A percentile compares a stretch with the other conserved stretches of the same genome.
These are phyloP conservation scores for Phylloporus rhodoxanthus DNA, from an alignment of 768 basidiomycete species.

Conservation along the genomic window DNA sequence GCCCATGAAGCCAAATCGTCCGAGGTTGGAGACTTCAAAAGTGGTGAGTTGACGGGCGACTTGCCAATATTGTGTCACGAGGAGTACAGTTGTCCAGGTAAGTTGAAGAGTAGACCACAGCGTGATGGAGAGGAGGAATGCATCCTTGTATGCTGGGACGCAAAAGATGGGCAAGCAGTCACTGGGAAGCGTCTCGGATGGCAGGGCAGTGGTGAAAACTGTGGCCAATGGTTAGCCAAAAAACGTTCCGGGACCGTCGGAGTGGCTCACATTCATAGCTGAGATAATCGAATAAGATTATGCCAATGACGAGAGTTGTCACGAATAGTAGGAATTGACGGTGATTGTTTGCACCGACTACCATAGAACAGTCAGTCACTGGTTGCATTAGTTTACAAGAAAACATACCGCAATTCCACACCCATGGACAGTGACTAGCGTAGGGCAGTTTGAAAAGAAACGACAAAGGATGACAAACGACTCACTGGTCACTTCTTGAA, in stretches of 20 bases:
- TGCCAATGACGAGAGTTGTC: conserved; percentile 73
- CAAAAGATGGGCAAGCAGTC: conserved; percentile 48
- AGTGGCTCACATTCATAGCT: conserved; percentile 71
- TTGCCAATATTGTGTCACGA: conserved; percentile 87
- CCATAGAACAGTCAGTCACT: conserved; percentile 5
- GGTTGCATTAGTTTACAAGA: background rate
- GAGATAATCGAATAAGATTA: conserved; percentile 77
- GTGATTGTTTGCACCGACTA: conserved; percentile 90
- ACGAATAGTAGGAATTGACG: conserved; percentile 96
- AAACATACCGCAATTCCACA: conserved; percentile 91
- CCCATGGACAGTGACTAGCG: conserved; percentile 92
- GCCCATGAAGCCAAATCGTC: conserved; percentile 95
- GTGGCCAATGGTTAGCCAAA: conserved; percentile 1
- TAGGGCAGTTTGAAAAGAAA: conserved; percentile 1
- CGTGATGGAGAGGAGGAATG: conserved; percentile 79
- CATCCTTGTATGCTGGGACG: conserved; percentile 60
- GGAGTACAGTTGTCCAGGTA: conserved; percentile 87
- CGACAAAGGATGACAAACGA: conserved; percentile 4
- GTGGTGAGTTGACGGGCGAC: conserved; percentile 93
- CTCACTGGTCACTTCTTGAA: conserved; percentile 90
- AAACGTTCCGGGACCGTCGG: too few relatives aligned
- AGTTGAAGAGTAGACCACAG: conserved; percentile 90
- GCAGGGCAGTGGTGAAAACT: conserved; percentile 52
- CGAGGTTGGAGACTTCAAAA: conserved; percentile 90
- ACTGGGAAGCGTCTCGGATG: background rate